These are phyloP conservation scores for Scheffersomyces stipitis DNA, from an alignment of 805 yeast genomes.

Conservation along the genomic window DNA sequence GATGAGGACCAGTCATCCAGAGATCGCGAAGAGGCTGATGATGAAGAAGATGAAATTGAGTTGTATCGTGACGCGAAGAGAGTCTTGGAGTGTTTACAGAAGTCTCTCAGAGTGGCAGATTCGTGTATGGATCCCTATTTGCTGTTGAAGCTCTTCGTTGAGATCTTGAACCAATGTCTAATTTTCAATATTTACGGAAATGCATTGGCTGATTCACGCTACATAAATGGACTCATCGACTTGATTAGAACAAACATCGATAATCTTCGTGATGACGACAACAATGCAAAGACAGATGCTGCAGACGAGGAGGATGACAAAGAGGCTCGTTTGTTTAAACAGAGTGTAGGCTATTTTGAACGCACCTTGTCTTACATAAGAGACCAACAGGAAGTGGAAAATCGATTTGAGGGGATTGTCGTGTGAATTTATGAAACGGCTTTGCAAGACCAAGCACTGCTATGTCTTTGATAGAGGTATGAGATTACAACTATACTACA, in stretches of 20 bases:
- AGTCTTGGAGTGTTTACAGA: slow-evolving; percentile 87
- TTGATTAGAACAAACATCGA: slow-evolving; percentile 68
- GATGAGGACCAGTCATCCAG: slow-evolving; percentile 17
- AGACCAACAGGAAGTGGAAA: slow-evolving; percentile 69
- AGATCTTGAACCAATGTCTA: slow-evolving; percentile 81
- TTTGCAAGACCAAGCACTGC: too few relatives aligned
- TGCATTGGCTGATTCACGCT: slow-evolving; percentile 64
- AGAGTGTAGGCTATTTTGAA: slow-evolving; percentile 47
- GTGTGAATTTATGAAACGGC: slow-evolving; percentile 6
- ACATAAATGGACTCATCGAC: slow-evolving; percentile 84
- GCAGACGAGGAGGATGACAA: slow-evolving; percentile 23
- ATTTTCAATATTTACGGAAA: slow-evolving; percentile 85
- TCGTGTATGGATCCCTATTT: slow-evolving; percentile 81
- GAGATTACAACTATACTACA: too few relatives aligned
- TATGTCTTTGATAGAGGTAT: too few relatives aligned
- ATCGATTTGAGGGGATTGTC: slow-evolving; percentile 57
- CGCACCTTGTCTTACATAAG: slow-evolving; percentile 71
- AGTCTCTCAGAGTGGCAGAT: slow-evolving; percentile 87
- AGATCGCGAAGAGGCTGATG: slow-evolving; percentile 20
- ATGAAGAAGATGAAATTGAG: slow-evolving; percentile 6
- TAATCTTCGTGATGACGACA: slow-evolving; percentile 34
- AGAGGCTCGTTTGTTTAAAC: slow-evolving; percentile 28
- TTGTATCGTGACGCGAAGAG: slow-evolving; percentile 56
- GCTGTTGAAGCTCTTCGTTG: slow-evolving; percentile 81
- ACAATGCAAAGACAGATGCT: slow-evolving; percentile 6